Evolutionary conservation across 352 stramenopile species (phyloP).

Genomic region (Blastocystis sp.): DNA sequence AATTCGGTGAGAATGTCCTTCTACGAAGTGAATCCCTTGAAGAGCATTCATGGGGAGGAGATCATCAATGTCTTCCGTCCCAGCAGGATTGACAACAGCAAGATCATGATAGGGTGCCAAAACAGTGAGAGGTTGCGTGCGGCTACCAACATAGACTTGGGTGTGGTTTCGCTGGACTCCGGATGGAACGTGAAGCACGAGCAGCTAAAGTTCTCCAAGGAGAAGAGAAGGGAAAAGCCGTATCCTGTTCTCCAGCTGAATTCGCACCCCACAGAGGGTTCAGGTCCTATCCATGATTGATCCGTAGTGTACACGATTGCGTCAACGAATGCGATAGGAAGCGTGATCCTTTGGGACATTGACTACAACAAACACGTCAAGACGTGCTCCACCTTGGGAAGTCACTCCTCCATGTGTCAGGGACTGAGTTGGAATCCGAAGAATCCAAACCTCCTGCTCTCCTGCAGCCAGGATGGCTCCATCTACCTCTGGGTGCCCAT

Average conservation of each 20-base stretch:
- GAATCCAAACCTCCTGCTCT: slow-evolving; percentile 43
- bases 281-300: neutral
- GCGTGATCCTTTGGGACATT: slow-evolving; percentile 51
- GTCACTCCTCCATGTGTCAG: slow-evolving; percentile 32
- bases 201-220: neutral
- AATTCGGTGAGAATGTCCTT: neutral
- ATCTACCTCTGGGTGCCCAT: slow-evolving; percentile 24
- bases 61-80: slow-evolving; percentile 40
- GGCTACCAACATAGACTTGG: slow-evolving; percentile 2
- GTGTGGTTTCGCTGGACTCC: slow-evolving; percentile 39
- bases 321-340: slow-evolving; percentile 10
- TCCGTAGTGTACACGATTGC: slow-evolving; percentile 58
- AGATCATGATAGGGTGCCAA: slow-evolving; percentile 54
- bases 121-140: slow-evolving; percentile 34
- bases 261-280: slow-evolving; percentile 55
- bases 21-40: slow-evolving; percentile 53
- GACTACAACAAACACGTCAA: slow-evolving; percentile 46
- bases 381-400: neutral
- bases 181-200: slow-evolving; percentile 50
- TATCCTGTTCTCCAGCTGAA: slow-evolving; percentile 51
- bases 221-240: slow-evolving; percentile 27
- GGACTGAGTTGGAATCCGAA: slow-evolving; percentile 46
- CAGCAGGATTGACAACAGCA: slow-evolving; percentile 61
- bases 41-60: slow-evolving; percentile 39
- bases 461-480: slow-evolving; percentile 38